Evolutionary conservation across 2,329 filamentous ascomycete genomes (phyloP), one percentile per base, ranked within the genome.

Genomic region (Apiospora koreana): DNA sequence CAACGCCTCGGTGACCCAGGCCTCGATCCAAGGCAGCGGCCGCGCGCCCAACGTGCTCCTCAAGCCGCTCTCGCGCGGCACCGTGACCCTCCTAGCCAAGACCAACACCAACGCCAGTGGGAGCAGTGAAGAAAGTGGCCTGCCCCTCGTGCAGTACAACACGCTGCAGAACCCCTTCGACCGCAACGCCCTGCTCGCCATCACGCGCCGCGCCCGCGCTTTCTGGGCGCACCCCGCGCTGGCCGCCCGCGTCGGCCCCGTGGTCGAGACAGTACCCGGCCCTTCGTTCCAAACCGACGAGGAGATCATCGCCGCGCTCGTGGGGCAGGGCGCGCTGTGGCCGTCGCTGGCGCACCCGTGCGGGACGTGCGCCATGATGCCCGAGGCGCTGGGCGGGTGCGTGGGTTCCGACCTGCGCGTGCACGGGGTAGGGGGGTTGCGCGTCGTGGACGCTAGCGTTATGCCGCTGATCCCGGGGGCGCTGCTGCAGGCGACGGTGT

Each of bases 151-250:
- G 81, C 79, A 84, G 86, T 76, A 73, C 70, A 77, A 80, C 65
- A 75, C 79, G 16, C 74, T 81, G 70, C 83, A 81, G 28, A 81
- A 88, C 73, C 86, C 87, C 14, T 80, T 88, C 65, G 88, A 90
- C 72, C 76, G 86, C 42, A 84, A 84, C 73, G 83, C 81, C 28
- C 83, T 87, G 65, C 78, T 76, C 38, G 76, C 78, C 45, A 79
- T 83, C 12, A 74, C 81, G 6, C 80, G 80, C 25, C 81, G 81
- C 71, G 79, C 81, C 28, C 79, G 81, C 0, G 78, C 69, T 10
- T 75, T 76, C 71, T 78, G 77, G 67, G 43, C 74, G 35, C 76
- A 80, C 50, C 78, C 79, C 1, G 73, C 76, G 2, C 79, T 83
- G 72, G 74, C 75, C 42, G 75, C 73, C 72, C 78, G 80, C 38